Evolutionary conservation across 805 yeast species (phyloP), one percentile per base, ranked within the genome.

Genomic region (Yarrowia deformans): DNA sequence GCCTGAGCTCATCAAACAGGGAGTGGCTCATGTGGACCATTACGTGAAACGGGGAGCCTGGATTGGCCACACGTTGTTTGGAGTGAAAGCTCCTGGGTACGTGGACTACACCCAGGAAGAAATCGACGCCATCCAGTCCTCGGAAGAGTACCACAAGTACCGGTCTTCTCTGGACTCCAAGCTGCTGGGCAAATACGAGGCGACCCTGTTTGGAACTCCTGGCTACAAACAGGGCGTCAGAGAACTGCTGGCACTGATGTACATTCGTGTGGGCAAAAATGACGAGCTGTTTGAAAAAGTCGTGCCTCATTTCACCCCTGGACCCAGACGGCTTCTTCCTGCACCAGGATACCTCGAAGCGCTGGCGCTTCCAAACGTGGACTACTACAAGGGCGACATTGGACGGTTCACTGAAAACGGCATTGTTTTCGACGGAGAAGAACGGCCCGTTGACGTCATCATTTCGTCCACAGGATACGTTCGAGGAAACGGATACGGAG

Each of bases 161-260:
- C 71, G 76, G 23, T 74, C 74, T 55, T 70, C 54, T 10, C 61
- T 74, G n/a, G 76, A 74, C 13, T 8, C 39, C 16, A 45, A 43
- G 42, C 35, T 64, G 1, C 46, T 35, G 3, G 68, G 68, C 10
- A 64, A 37, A 40, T 64, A 71, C 64, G 56, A 39, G 45, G 13
- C 50, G 39, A 37, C 55, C 10, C 40, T 69, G 58, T 49, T 16
- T 35, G 61, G 72, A n/a, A 56, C 48, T 37, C 16, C 52, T 32
- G 60, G 50, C n/a, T 45, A 29, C 60, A 46, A 66, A 43, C 10
- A 58, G 40, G 61, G 50, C 43, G 14, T 71, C 40, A 35, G 50
- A 49, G 73, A 70, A 45, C 40, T 64, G 52, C 23, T 67, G 46
- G 49, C 49, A 23, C 4, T 67, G 19, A 52, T 54, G 67, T 49